A percentile compares a stretch with the other conserved stretches of the same genome.
phyloP scores from a whole-genome alignment of 2,329 filamentous ascomycete genomes.

The Diplodia scrobiculata region DNA sequence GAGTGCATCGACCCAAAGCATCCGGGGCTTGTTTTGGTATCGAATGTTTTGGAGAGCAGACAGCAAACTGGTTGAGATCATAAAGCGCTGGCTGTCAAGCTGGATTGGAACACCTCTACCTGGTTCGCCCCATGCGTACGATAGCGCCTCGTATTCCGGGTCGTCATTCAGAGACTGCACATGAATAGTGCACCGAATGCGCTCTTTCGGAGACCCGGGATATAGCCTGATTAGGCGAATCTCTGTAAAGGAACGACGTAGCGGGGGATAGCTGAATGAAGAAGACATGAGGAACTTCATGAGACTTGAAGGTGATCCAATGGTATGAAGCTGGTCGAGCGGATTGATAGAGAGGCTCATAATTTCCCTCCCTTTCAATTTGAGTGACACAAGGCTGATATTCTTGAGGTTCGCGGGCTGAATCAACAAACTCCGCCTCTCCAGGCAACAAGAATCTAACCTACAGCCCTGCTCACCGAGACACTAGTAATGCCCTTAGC shows the following conservation, averaged over 20 bases:
- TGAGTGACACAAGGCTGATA: no score
- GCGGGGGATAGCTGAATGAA: no score
- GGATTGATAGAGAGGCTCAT: no score
- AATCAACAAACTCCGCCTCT: no score
- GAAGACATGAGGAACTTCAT: no score
- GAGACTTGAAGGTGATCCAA: no score
- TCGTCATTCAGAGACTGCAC: not conserved
- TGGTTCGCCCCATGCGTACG: constrained; percentile 1
- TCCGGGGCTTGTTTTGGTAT: fast-evolving
- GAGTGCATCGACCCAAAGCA: not conserved
- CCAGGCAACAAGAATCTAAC: no score
- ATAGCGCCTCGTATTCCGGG: not conserved
- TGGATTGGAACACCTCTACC: not conserved
- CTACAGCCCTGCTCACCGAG: no score
- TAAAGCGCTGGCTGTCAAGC: not conserved
- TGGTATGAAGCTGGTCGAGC: no score
- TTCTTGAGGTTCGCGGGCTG: no score
- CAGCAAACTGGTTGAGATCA: not conserved
- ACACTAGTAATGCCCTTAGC: no score
- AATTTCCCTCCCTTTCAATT: no score
- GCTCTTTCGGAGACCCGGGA: not conserved
- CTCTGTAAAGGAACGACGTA: not conserved
- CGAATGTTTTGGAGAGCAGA: not conserved
- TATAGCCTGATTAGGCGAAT: not conserved
- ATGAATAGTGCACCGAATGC: not conserved